Conservation (phyloP, 2,329 filamentous ascomycete genomes). For the Hypoxylon sp. region DNA sequence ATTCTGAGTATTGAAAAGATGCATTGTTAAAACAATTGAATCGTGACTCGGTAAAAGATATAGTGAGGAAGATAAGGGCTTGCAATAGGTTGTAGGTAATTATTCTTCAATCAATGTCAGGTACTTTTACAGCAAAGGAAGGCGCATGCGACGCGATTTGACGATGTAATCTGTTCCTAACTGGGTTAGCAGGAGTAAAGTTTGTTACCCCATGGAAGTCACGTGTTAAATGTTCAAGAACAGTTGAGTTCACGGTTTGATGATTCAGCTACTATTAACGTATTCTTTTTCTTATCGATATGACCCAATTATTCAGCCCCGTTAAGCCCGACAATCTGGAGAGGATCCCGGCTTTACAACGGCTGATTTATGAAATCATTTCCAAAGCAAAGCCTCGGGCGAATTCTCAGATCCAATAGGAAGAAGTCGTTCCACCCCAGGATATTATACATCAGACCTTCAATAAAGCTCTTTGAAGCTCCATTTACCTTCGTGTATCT, state of each 20-base stretch:
- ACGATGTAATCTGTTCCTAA: background rate
- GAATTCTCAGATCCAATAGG: background rate
- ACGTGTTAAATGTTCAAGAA: conserved; percentile 15
- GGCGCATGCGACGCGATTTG: conserved; percentile 16
- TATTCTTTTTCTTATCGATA: conserved; percentile 19
- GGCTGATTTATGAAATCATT: conserved; percentile 24
- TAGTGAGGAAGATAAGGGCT: too few species aligned
- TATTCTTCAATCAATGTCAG: too few species aligned
- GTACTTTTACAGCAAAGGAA: conserved; percentile 2
- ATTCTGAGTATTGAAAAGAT: too few species aligned
- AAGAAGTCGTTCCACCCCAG: conserved; percentile 13
- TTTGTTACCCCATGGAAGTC: conserved; percentile 15
- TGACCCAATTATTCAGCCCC: background rate
- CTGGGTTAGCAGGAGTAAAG: background rate
- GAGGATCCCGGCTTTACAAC: conserved; percentile 24
- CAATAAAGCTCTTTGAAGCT: background rate
- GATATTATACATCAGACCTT: too few species aligned
- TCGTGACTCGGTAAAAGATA: too few species aligned
- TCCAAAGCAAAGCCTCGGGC: conserved; percentile 16
- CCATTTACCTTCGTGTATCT: too few species aligned
- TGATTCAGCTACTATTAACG: conserved; percentile 1
- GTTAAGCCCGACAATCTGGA: conserved; percentile 8
- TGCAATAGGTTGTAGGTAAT: too few species aligned
- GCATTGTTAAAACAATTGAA: too few species aligned
- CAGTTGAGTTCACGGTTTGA: conserved; percentile 1